Percentiles rank a stretch among this genome's conserved stretches.
Evolutionary conservation across 2,329 filamentous ascomycete species (phyloP).

Genomic region (Alternaria gaisen): DNA sequence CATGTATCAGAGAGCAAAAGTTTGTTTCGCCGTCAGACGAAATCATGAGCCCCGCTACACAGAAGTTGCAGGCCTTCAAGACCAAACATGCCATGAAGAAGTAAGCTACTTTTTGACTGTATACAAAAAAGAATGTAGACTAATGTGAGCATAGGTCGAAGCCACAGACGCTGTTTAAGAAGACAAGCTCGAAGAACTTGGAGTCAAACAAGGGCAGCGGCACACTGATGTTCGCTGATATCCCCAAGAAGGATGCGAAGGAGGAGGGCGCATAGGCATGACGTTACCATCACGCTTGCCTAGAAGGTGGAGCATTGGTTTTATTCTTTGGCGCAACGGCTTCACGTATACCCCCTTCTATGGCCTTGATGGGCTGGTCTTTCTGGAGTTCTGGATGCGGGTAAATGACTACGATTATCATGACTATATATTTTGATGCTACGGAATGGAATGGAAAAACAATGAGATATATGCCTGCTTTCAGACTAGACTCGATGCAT

Average conservation of each 20-base stretch:
- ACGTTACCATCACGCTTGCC: not conserved
- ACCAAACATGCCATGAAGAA: constrained; percentile 83
- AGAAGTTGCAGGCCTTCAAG: constrained; percentile 82
- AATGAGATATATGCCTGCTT: not conserved
- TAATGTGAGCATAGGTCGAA: constrained; percentile 43
- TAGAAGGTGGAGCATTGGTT: not conserved
- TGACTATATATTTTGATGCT: constrained; percentile 17
- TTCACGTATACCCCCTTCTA: constrained; percentile 9
- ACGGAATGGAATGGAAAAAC: constrained; percentile 1
- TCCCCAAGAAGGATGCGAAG: constrained; percentile 38
- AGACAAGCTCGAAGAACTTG: constrained; percentile 52
- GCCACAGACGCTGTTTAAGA: constrained; percentile 54
- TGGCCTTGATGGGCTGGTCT: constrained; percentile 1
- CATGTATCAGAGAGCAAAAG: constrained; percentile 55
- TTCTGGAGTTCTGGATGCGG: constrained; percentile 6
- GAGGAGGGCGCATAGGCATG: constrained; percentile 9
- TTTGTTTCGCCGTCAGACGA: constrained; percentile 88
- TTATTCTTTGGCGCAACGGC: not conserved
- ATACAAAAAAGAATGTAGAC: not conserved
- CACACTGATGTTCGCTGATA: constrained; percentile 49
- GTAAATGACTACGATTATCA: constrained; percentile 23
- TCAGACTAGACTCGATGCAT: not conserved
- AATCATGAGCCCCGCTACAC: constrained; percentile 86
- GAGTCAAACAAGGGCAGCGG: constrained; percentile 45
- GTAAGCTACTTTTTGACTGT: constrained; percentile 30